Evolutionary conservation across 73 alveolate genomes (phyloP), one percentile per base, ranked within the genome.

Genomic region (Paraurostyla sp.): DNA sequence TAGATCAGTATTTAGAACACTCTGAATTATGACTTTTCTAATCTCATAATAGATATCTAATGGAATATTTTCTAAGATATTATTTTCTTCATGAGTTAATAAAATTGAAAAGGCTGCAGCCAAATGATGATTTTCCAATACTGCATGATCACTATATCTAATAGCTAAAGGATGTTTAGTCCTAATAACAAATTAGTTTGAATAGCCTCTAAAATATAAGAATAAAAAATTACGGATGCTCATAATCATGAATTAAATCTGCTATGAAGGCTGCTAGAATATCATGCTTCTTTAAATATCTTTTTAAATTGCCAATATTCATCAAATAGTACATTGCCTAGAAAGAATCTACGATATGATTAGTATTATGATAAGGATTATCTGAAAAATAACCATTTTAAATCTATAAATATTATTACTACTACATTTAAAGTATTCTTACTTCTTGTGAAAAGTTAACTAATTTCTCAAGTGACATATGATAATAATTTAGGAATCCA

Each of bases 81-180:
- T 92, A 45, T 75, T 45, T 0, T 93, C 96, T 36, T 85, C 92
- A 23, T 76, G 43, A 46, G 58, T 57, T 15, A 90, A 60, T 62
- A 95, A 51, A 18, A 92, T 71, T 16, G 76, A 30, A 60, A 95
- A 95, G 22, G 97, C 91, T 35, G 96, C 96, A 22, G 98, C 97
- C 25, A 95, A 88, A 78, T 95, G 99, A 76, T 95, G 97, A 62
- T 95, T 91, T 59, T 95, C 99, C 35, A 95, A 58, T 27, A 95
- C 98, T 29, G 95, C 88, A 40, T 42, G 46, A 51, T 95, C 98
- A 69, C 91, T 90, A 57, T 95, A 95, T 58, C 98, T 62, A 33
- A 95, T 85, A 11, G 98, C 98, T 1, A 93, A 43, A 2, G 97
- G 97, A 71, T 93, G 96, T 89, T 93, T 95, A 3, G 97, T 95